A percentile compares a stretch with the other conserved stretches of the same genome.
phyloP scores from a whole-genome alignment of 2,329 filamentous ascomycete genomes.

The Diatrype stigma region DNA sequence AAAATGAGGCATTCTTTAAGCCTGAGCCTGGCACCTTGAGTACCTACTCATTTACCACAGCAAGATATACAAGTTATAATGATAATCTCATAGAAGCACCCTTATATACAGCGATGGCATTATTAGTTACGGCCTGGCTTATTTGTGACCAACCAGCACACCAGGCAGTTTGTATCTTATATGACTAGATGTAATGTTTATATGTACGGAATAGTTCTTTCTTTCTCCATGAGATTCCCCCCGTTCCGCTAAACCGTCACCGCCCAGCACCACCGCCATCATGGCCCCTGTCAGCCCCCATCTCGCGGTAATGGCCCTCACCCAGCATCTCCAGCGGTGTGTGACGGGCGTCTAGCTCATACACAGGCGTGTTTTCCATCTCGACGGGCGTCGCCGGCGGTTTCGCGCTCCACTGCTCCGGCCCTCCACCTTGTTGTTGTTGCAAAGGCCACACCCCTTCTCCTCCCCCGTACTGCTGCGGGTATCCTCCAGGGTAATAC shows the following conservation, averaged over 20 bases:
- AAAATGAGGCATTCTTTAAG: too few species aligned
- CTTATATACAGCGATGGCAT: too few species aligned
- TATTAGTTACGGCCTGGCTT: too few species aligned
- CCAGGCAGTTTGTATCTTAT: too few species aligned
- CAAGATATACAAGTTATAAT: too few species aligned
- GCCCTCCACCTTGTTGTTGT: not conserved
- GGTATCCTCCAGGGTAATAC: not conserved
- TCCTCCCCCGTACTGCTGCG: conserved; percentile 7
- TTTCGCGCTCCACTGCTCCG: not conserved
- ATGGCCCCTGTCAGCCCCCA: not conserved
- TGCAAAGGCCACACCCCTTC: not conserved
- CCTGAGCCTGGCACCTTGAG: too few species aligned
- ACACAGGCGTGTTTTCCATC: conserved; percentile 19
- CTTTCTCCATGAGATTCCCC: too few species aligned
- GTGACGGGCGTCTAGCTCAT: conserved; percentile 29
- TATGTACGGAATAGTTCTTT: too few species aligned
- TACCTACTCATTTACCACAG: too few species aligned
- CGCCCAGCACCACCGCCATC: not conserved
- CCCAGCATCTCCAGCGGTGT: conserved; percentile 32
- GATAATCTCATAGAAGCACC: too few species aligned
- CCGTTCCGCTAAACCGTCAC: not conserved
- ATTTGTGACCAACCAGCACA: too few species aligned
- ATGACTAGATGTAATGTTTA: too few species aligned
- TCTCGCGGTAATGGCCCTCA: conserved; percentile 28
- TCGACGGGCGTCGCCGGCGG: conserved; percentile 17